Evolutionary conservation across 148 eudicot species (phyloP), one percentile per base, ranked within the genome.

Genomic region (Salicornia ramosissima): DNA sequence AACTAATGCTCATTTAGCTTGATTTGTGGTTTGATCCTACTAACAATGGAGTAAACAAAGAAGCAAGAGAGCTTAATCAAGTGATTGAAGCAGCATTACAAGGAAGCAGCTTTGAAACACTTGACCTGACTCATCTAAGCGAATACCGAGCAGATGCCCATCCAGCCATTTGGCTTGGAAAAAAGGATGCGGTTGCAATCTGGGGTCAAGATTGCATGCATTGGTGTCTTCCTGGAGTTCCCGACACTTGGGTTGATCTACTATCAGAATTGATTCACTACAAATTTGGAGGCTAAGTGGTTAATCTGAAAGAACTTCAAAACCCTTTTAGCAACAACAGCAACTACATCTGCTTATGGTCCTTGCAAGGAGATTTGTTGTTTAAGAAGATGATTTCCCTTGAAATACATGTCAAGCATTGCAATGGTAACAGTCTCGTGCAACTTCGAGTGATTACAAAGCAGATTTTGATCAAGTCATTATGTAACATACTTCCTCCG

Each of bases 171-270:
- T 93, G 96, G 98, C 79, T 93, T 36, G 97, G 98, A 40, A 88
- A 90, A 79, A 86, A 93, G 79, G 97, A 87, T 71, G 97, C 96
- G 3, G 98, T 90, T 64, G 80, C 92, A n/a, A 75, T 88, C 28
- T 90, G 98, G 98, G 98, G 98, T 67, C 95, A 93, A 70, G 98
- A 90, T 70, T 93, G 98, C 77, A 86, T 93, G 96, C 97, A 93
- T 75, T 93, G 98, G 98, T 93, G 96, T 80, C 83, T 93, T 28
- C 98, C 98, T 0, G 98, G 98, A 51, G 87, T 90, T 49, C 98
- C 97, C 5, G 97, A 93, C 67, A 93, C 97, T 30, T 90, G 98
- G 98, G 90, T 88, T 21, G 96, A 90, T 69, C 85, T 90, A 53
- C 64, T 90, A 59, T 68, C 90, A 3, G 87, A 88, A 78, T 77